Conservation (phyloP, 163 green algal genomes). For the Prototheca cutis region DNA sequence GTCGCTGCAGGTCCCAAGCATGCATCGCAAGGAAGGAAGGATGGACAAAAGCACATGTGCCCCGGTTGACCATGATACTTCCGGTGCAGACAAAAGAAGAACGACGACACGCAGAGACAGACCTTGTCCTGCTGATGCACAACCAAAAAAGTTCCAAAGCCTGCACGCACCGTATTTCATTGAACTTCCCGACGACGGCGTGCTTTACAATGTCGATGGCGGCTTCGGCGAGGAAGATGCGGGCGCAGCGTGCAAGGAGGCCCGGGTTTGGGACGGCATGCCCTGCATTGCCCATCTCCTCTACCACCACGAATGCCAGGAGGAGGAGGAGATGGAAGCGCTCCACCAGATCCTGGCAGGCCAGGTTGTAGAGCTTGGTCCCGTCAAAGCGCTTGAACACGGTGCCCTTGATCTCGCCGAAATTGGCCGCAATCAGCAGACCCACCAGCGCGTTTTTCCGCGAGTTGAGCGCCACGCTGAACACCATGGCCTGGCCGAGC, state of each 20-base stretch:
- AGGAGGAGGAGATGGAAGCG: slow-evolving; percentile 79
- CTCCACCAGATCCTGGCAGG: slow-evolving; percentile 83
- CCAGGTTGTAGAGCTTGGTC: slow-evolving; percentile 54
- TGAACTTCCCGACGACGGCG: slow-evolving; percentile 92
- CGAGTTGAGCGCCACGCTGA: slow-evolving; percentile 87
- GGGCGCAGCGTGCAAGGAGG: slow-evolving; percentile 44
- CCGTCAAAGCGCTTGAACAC: slow-evolving; percentile 72
- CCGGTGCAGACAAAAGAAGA: too few species aligned
- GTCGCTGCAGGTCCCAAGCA: too few species aligned
- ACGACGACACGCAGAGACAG: too few species aligned
- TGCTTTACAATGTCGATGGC: slow-evolving; percentile 89
- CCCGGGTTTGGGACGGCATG: slow-evolving; percentile 12
- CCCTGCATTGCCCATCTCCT: slow-evolving; percentile 40
- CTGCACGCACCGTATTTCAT: slow-evolving; percentile 57
- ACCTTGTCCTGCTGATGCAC: too few species aligned
- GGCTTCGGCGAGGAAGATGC: slow-evolving; percentile 59
- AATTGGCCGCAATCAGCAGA: slow-evolving; percentile 93
- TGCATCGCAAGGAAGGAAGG: too few species aligned
- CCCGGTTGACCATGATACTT: too few species aligned
- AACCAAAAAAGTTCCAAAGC: too few species aligned
- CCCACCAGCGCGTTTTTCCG: slow-evolving; percentile 73
- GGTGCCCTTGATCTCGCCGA: slow-evolving; percentile 88
- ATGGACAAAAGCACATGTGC: too few species aligned
- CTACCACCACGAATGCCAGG: slow-evolving; percentile 83
- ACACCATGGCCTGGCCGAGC: slow-evolving; percentile 66